These are phyloP conservation scores for Protostelium mycophagum DNA, from an alignment of 78 protist genomes.

Conservation along the genomic window DNA sequence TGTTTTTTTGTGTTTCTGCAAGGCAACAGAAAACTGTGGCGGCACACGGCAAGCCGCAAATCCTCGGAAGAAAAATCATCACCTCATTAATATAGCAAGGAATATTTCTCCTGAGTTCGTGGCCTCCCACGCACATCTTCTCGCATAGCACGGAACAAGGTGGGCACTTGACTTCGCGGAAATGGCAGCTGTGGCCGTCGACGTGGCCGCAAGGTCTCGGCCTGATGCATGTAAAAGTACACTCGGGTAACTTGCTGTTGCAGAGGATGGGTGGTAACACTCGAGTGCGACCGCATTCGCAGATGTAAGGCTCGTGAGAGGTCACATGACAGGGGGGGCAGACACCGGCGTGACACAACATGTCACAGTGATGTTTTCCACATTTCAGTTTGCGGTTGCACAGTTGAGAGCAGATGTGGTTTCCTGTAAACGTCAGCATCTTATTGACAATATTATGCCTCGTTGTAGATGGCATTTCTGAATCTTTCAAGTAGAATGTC, in stretches of 20 bases:
- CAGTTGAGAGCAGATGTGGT: conserved; percentile 55
- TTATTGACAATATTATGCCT: neutral
- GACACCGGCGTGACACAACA: conserved; percentile 56
- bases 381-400: conserved; percentile 54
- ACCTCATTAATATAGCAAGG: conserved; percentile 49
- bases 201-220: conserved; percentile 66
- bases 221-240: conserved; percentile 38
- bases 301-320: conserved; percentile 26
- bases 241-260: conserved; percentile 56
- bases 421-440: neutral
- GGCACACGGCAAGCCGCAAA: no score
- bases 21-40: no score
- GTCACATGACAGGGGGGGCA: conserved; percentile 41
- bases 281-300: conserved; percentile 64
- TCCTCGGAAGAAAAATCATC: neutral
- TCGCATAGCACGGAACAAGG: conserved; percentile 43
- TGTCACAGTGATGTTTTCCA: conserved; percentile 53
- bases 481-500: no score
- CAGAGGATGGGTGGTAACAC: conserved; percentile 61
- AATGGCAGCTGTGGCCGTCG: conserved; percentile 62
- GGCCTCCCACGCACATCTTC: conserved; percentile 66
- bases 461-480: no score
- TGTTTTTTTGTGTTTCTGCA: no score
- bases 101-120: conserved; percentile 43
- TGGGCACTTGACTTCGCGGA: conserved; percentile 39